phyloP scores from a whole-genome alignment of 1,139 yeast species.

The Wickerhamiella infanticola region DNA sequence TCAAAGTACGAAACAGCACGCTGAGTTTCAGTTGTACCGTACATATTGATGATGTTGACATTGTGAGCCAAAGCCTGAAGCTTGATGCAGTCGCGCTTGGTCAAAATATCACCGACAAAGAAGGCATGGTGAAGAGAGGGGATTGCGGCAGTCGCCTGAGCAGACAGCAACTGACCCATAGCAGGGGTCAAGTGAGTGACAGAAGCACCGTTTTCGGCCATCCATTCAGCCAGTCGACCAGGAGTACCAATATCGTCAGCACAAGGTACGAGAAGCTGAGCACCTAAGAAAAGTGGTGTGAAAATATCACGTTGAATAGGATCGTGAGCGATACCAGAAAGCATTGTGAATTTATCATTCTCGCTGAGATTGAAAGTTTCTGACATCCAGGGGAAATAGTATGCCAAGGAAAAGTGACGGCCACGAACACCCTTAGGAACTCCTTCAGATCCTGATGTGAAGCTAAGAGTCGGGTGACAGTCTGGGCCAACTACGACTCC shows the following conservation, averaged over 20 bases:
- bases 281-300: constrained; percentile 93
- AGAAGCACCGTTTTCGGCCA: constrained; percentile 79
- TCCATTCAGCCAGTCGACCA: constrained; percentile 94
- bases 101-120: constrained; percentile 93
- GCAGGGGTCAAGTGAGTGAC: constrained; percentile 98
- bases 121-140: constrained; percentile 87
- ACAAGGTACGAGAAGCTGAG: constrained; percentile 82
- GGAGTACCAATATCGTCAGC: constrained; percentile 98
- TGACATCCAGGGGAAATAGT: constrained; percentile 98
- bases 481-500: constrained; percentile 97
- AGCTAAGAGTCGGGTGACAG: constrained; percentile 87
- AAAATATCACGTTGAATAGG: constrained; percentile 99
- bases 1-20: constrained; percentile 91
- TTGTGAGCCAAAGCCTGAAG: constrained; percentile 84
- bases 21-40: constrained; percentile 98
- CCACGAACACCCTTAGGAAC: constrained; percentile 97
- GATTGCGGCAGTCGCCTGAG: constrained; percentile 86
- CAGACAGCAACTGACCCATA: constrained; percentile 94
- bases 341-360: constrained; percentile 86
- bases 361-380: constrained; percentile 60
- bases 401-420: constrained; percentile 89
- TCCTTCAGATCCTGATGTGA: constrained; percentile 98
- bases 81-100: constrained; percentile 90
- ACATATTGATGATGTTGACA: constrained; percentile 89
- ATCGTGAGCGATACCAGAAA: constrained; percentile 97